phyloP scores from a whole-genome alignment of 2,329 filamentous ascomycete genomes.

The Fusarium circinatum region DNA sequence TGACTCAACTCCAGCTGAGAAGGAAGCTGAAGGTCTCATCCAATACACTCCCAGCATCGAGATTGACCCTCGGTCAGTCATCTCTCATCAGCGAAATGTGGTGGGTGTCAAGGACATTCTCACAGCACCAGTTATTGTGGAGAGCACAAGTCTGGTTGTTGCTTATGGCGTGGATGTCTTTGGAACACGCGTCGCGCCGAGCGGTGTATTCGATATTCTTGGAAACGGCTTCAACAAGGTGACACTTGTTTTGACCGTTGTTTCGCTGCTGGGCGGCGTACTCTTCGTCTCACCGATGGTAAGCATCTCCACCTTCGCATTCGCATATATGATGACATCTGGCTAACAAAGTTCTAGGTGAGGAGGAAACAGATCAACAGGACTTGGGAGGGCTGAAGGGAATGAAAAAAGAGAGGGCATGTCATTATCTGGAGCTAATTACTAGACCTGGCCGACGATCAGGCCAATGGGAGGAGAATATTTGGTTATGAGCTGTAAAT shows the following conservation, averaged over 20 bases:
- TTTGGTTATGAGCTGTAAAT: constrained; percentile 40
- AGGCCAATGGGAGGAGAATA: constrained; percentile 21
- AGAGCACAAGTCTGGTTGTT: constrained; percentile 91
- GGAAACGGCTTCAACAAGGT: constrained; percentile 94
- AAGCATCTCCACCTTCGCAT: constrained; percentile 52
- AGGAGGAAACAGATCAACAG: constrained; percentile 74
- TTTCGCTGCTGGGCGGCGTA: constrained; percentile 81
- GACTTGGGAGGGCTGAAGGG: constrained; percentile 63
- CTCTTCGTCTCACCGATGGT: constrained; percentile 86
- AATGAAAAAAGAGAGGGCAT: constrained; percentile 22
- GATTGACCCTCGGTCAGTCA: constrained; percentile 81
- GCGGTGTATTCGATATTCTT: constrained; percentile 89
- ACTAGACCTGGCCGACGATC: constrained; percentile 13
- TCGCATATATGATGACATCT: neutral
- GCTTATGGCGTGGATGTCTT: constrained; percentile 92
- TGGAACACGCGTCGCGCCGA: constrained; percentile 86
- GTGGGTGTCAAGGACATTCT: constrained; percentile 79
- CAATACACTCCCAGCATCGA: constrained; percentile 81
- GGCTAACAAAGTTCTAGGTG: constrained; percentile 58
- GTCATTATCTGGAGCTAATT: constrained; percentile 31
- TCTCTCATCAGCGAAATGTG: constrained; percentile 86
- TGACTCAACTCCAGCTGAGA: constrained; percentile 81
- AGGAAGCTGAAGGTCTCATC: constrained; percentile 80
- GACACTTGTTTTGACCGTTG: constrained; percentile 84
- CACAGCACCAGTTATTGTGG: constrained; percentile 80